phyloP scores from a whole-genome alignment of 2,329 filamentous ascomycete species.

The Metarhizium anisopliae region DNA sequence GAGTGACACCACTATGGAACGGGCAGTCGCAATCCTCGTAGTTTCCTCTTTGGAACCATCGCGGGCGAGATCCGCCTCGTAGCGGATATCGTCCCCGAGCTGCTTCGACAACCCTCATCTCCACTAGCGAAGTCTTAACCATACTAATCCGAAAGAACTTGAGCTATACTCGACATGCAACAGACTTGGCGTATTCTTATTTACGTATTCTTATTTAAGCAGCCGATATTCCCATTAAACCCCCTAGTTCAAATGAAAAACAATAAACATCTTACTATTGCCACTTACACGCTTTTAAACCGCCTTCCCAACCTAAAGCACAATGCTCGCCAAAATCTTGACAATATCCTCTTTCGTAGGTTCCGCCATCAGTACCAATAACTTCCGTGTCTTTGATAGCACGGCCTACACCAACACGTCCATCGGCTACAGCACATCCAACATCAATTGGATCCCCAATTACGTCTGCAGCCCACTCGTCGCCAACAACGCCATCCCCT shows the following conservation, averaged over 20 bases:
- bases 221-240: too few relatives aligned
- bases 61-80: background rate
- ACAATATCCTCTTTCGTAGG: background rate
- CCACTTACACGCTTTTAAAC: background rate
- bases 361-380: background rate
- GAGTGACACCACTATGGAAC: background rate
- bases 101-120: background rate
- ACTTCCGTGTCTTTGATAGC: constrained; percentile 6
- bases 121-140: too few relatives aligned
- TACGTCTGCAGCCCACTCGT: constrained; percentile 4
- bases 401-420: constrained; percentile 5
- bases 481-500: background rate
- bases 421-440: constrained; percentile 5
- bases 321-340: background rate
- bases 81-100: background rate
- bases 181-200: too few relatives aligned
- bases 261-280: background rate
- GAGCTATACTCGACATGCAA: too few relatives aligned
- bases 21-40: background rate
- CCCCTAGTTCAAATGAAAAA: too few relatives aligned
- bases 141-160: too few relatives aligned
- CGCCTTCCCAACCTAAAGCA: background rate
- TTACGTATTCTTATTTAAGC: too few relatives aligned
- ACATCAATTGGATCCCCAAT: constrained; percentile 7
- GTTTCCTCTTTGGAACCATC: background rate